Evolutionary conservation across 805 yeast genomes (phyloP).

Genomic region (Zygoascus tannicola): DNA sequence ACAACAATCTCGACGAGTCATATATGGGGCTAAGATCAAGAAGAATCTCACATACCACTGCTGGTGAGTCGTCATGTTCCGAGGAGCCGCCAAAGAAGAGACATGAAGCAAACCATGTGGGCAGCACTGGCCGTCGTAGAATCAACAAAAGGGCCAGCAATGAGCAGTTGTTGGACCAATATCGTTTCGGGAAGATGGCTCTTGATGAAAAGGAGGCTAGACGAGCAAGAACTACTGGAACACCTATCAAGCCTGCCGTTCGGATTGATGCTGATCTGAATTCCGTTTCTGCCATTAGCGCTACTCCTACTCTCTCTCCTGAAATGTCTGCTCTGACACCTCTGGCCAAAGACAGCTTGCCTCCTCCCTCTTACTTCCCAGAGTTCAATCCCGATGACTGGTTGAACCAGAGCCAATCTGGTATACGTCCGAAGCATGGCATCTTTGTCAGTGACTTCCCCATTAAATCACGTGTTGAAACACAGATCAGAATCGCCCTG

Average conservation of each 20-base stretch:
- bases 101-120: not conserved
- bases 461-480: conserved; percentile 80
- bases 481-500: conserved; percentile 76
- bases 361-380: conserved; percentile 3
- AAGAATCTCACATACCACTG: not conserved
- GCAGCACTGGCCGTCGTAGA: not conserved
- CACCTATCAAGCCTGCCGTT: no score
- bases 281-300: not conserved
- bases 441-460: conserved; percentile 53
- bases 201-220: not conserved
- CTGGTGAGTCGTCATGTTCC: no score
- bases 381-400: conserved; percentile 15
- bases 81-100: not conserved
- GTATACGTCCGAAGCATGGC: conserved; percentile 8
- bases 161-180: not conserved
- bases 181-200: not conserved
- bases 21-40: not conserved
- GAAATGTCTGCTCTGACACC: not conserved
- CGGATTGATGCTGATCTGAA: not conserved
- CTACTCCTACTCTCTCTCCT: not conserved
- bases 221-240: no score
- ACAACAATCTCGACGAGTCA: no score
- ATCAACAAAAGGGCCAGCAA: not conserved
- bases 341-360: not conserved
- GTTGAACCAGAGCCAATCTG: conserved; percentile 2